Percentiles rank a stretch among this genome's conserved stretches.
phyloP scores from a whole-genome alignment of 768 basidiomycete species.

The Mycena latifolia region DNA sequence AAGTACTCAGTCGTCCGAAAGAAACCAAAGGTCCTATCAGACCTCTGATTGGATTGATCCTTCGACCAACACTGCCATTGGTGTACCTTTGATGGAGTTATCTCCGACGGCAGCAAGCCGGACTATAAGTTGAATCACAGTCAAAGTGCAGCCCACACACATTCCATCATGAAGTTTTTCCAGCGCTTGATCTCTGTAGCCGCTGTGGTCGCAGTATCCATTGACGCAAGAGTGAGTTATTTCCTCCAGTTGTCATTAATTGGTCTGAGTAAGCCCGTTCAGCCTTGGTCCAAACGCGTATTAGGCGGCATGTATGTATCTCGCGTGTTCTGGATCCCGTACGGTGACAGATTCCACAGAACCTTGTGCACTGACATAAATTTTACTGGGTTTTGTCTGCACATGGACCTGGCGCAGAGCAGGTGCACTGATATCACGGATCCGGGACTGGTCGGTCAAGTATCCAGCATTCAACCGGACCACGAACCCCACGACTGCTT shows the following conservation, averaged over 20 bases:
- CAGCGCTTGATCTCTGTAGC: slow-evolving; percentile 26
- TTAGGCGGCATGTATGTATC: slow-evolving; percentile 24
- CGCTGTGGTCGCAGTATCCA: slow-evolving; percentile 19
- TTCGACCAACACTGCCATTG: slow-evolving; percentile 20
- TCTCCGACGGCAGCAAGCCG: too few relatives aligned
- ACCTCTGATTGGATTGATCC: slow-evolving; percentile 12
- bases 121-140: slow-evolving; percentile 23
- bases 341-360: slow-evolving; percentile 10
- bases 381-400: slow-evolving; percentile 15
- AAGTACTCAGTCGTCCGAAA: slow-evolving; percentile 13
- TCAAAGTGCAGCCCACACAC: slow-evolving; percentile 20
- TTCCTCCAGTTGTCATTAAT: slow-evolving; percentile 15
- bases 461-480: slow-evolving; percentile 22
- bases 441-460: slow-evolving; percentile 23
- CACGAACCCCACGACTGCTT: slow-evolving; percentile 18
- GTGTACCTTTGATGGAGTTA: slow-evolving; percentile 11
- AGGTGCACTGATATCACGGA: slow-evolving; percentile 19
- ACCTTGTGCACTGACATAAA: slow-evolving; percentile 21
- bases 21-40: slow-evolving; percentile 19
- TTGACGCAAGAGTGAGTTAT: slow-evolving; percentile 22
- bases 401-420: slow-evolving; percentile 18
- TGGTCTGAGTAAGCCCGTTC: slow-evolving; percentile 9
- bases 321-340: slow-evolving; percentile 12
- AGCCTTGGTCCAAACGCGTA: slow-evolving; percentile 19
- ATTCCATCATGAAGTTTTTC: slow-evolving; percentile 23